Percentiles rank a stretch among this genome's conserved stretches.
Evolutionary conservation across 768 basidiomycete species (phyloP).

Genomic region (Suillus lakei): DNA sequence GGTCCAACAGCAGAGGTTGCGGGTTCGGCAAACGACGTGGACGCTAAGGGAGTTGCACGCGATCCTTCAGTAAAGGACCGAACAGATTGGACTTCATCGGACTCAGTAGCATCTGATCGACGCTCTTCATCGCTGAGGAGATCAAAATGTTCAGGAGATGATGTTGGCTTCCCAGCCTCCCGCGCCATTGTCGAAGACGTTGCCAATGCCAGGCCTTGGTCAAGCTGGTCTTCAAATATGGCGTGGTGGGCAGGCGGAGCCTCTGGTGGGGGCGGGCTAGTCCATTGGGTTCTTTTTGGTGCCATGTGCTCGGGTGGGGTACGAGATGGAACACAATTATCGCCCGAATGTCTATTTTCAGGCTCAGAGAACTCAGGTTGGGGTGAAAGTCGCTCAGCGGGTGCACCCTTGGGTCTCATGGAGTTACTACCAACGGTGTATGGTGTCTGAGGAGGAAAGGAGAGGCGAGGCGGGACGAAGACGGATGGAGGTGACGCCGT

Average conservation of each 20-base stretch:
- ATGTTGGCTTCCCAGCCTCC: conserved; percentile 53
- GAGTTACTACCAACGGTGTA: conserved; percentile 70
- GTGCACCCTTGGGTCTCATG: conserved; percentile 51
- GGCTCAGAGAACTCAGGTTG: conserved; percentile 52
- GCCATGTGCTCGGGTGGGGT: conserved; percentile 80
- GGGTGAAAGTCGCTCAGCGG: conserved; percentile 57
- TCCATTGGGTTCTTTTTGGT: conserved; percentile 81
- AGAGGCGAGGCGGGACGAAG: conserved; percentile 50
- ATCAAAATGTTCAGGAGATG: conserved; percentile 64
- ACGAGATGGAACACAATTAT: conserved; percentile 41
- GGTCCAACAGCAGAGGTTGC: conserved; percentile 14
- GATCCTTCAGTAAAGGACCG: conserved; percentile 65
- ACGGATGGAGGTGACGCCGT: conserved; percentile 44
- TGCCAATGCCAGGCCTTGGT: conserved; percentile 67
- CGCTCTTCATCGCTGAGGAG: conserved; percentile 68
- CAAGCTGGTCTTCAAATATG: conserved; percentile 71
- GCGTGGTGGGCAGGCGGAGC: conserved; percentile 69
- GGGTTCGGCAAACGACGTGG: conserved; percentile 12
- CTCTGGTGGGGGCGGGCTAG: conserved; percentile 81
- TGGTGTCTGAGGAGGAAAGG: conserved; percentile 68
- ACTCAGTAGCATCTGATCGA: conserved; percentile 62
- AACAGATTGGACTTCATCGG: conserved; percentile 74
- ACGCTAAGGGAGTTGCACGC: conserved; percentile 26
- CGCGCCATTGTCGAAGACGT: conserved; percentile 66
- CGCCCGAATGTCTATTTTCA: conserved; percentile 35